Evolutionary conservation across 1,139 yeast species (phyloP), one percentile per base, ranked within the genome.

Genomic region (Geotrichum citri-aurantii): DNA sequence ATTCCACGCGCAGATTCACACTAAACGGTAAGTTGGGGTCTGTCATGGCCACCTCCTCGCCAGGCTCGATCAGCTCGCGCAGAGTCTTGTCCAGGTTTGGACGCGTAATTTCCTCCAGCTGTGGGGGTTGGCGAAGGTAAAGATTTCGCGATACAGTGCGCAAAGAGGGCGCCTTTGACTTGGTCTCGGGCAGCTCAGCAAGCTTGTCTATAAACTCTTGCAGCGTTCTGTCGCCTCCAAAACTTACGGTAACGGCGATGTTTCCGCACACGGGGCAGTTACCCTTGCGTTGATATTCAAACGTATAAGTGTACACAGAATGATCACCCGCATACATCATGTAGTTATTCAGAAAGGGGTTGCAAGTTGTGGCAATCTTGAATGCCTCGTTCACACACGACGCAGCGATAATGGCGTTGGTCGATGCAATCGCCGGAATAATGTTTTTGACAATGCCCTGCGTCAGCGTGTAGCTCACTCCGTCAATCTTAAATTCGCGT

Each of bases 371-470:
- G 29, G 88, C 78, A 27, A 90, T 76, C 68, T 92, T 92, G 71
- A 90, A 82, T 1, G 88, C 91, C 69, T 92, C 97, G 66, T 87
- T 88, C 68, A 96, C 88, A 70, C 97, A 89, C 14, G 91, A 80
- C 0, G 96, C 97, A 1, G 98, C 97, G 50, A 93, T 83, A 42
- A 93, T 81, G 2, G 98, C 96, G 71, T 93, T 93, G 0, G 98
- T 92, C 1, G 96, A 86, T 0, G 97, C 96, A 59, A 92, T 88
- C 1, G 97, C 93, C 0, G 99, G 99, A 26, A 93, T 87, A 63
- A 93, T 91, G 67, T 87, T 87, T 72, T 93, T 93, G 55, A 91
- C 91, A 52, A 93, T 95, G 0, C 98, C 98, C 59, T 89, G 79
- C 0, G 96, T 85, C 57, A 88, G 77, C 56, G 79, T 76, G 62